Evolutionary conservation across 768 basidiomycete genomes (phyloP).

Genomic region (Suillus decipiens): DNA sequence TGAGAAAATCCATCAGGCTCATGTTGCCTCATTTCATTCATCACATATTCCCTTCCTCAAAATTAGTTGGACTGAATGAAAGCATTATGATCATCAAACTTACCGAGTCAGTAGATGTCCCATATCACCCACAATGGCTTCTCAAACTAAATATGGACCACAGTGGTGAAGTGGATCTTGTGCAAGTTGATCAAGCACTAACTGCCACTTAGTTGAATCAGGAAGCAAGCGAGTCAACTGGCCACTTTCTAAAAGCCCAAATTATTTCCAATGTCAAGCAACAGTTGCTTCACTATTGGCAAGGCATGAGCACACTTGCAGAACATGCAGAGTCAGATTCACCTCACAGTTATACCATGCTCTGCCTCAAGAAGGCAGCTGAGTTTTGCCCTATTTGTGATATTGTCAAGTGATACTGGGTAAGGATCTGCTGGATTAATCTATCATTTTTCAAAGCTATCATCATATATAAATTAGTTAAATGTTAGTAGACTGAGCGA

Average conservation of each 20-base stretch:
- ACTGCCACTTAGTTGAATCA: slow-evolving; percentile 17
- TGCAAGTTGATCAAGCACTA: slow-evolving; percentile 26
- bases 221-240: slow-evolving; percentile 25
- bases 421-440: slow-evolving; percentile 15
- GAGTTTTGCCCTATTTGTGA: slow-evolving; percentile 24
- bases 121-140: slow-evolving; percentile 19
- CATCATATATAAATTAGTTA: background rate
- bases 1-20: slow-evolving; percentile 26
- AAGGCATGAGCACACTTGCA: background rate
- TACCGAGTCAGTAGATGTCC: slow-evolving; percentile 16
- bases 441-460: slow-evolving; percentile 23
- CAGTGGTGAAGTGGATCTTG: slow-evolving; percentile 20
- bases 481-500: background rate
- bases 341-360: slow-evolving; percentile 32
- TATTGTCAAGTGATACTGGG: slow-evolving; percentile 24
- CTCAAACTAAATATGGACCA: slow-evolving; percentile 22
- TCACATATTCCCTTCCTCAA: slow-evolving; percentile 17
- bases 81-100: too few relatives aligned
- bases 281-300: slow-evolving; percentile 30
- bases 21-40: slow-evolving; percentile 22
- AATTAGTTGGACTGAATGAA: background rate
- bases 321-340: slow-evolving; percentile 7
- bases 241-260: slow-evolving; percentile 30
- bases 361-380: slow-evolving; percentile 25
- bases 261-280: slow-evolving; percentile 20